Evolutionary conservation across 2,329 filamentous ascomycete species (phyloP).

Genomic region (Calonectria pseudoturangicola): DNA sequence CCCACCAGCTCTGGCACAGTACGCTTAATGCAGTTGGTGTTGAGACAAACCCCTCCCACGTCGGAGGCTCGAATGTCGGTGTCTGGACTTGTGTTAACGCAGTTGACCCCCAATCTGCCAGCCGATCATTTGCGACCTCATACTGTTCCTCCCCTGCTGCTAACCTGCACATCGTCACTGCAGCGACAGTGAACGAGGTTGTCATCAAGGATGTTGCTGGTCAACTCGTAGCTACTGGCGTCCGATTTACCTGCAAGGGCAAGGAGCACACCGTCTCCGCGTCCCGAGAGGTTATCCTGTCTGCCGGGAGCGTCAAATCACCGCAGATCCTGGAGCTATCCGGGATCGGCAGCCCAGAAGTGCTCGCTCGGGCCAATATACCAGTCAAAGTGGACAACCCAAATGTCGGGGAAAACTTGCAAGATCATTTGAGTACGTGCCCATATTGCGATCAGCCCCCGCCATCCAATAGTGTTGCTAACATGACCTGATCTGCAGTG

Average conservation of each 20-base stretch:
- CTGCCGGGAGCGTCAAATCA: conserved; percentile 74
- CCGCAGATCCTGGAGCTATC: conserved; percentile 77
- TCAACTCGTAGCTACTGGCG: conserved; percentile 55
- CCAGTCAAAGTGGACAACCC: conserved; percentile 62
- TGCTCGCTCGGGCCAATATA: conserved; percentile 63
- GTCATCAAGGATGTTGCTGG: conserved; percentile 48
- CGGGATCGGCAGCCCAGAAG: conserved; percentile 70
- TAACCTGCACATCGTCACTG: conserved; percentile 64
- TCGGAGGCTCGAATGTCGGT: conserved; percentile 70
- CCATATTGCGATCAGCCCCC: not conserved
- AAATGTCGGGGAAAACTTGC: conserved; percentile 69
- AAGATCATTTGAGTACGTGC: conserved; percentile 64
- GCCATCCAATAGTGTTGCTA: conserved; percentile 27
- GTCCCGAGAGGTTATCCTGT: conserved; percentile 73
- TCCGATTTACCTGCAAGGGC: conserved; percentile 62
- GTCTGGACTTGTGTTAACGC: conserved; percentile 70
- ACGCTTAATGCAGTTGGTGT: conserved; percentile 67
- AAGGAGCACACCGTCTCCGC: conserved; percentile 60
- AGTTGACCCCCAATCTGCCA: conserved; percentile 66
- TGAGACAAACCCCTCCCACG: conserved; percentile 63
- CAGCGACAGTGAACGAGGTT: conserved; percentile 55
- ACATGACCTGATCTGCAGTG: conserved; percentile 57
- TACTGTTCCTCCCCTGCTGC: conserved; percentile 64
- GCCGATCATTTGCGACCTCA: conserved; percentile 68
- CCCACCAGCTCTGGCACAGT: conserved; percentile 68